Evolutionary conservation across 345 rosid species (phyloP).

Genomic region (Eucalyptus regnans): DNA sequence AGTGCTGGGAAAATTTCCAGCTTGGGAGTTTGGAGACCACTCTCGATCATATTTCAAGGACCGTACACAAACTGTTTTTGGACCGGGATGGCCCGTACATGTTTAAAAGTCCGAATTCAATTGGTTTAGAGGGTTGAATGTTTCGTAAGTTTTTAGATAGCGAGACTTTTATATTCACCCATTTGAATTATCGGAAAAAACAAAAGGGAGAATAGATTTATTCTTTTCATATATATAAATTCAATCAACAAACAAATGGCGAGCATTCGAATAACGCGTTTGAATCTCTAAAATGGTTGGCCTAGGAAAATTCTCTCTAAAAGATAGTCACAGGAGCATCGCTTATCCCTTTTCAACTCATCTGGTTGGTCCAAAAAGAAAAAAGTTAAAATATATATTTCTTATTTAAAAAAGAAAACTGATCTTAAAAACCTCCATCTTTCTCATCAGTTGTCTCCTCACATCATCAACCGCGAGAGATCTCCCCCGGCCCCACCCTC

Average conservation of each 20-base stretch:
- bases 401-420: neutral
- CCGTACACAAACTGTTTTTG: accelerated
- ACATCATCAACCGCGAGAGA: neutral
- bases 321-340: neutral
- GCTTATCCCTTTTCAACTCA: neutral
- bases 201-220: accelerated
- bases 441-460: neutral
- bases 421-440: neutral
- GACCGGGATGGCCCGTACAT: accelerated
- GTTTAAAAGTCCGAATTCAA: accelerated
- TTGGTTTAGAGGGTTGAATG: accelerated
- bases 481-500: neutral
- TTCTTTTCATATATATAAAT: neutral
- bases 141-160: accelerated
- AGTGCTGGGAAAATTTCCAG: neutral
- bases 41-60: neutral
- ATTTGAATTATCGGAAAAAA: neutral
- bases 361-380: neutral
- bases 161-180: accelerated
- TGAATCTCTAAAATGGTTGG: neutral
- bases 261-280: neutral
- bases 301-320: neutral
- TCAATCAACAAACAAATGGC: neutral
- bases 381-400: neutral
- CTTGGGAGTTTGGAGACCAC: neutral